Conservation (phyloP, 1,284 basidiomycete species). For the Singerocomus rubriflavus region DNA sequence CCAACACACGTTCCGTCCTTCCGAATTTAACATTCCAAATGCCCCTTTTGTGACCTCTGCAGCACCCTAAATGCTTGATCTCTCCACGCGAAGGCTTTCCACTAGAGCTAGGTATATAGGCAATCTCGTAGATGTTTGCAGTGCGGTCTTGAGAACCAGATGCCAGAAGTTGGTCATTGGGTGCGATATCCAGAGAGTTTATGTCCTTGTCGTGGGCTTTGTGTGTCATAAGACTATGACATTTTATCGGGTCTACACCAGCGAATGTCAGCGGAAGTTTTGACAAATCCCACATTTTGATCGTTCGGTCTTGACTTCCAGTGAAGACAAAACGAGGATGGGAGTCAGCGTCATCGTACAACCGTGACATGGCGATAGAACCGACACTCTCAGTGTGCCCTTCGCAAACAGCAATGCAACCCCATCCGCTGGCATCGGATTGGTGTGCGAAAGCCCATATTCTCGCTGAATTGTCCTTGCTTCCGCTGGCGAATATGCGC, state of each 20-base stretch:
- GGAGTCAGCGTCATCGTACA: conserved; percentile 22
- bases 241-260: conserved; percentile 42
- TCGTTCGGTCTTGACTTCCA: conserved; percentile 94
- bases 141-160: conserved; percentile 97
- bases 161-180: conserved; percentile 85
- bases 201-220: conserved; percentile 99
- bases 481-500: conserved; percentile 80
- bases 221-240: conserved; percentile 83
- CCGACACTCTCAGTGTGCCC: conserved; percentile 96
- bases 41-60: conserved; percentile 95
- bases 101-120: conserved; percentile 46
- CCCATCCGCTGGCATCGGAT: conserved; percentile 45
- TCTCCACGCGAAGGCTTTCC: conserved; percentile 55
- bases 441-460: conserved; percentile 67
- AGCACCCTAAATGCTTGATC: conserved; percentile 79
- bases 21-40: conserved; percentile 95
- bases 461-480: conserved; percentile 88
- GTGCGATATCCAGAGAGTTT: conserved; percentile 92
- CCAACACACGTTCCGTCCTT: conserved; percentile 78
- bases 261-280: conserved; percentile 37
- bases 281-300: conserved; percentile 96
- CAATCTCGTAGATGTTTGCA: conserved; percentile 86
- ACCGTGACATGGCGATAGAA: conserved; percentile 76
- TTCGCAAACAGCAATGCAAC: conserved; percentile 84
- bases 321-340: conserved; percentile 77